Evolutionary conservation across 169 alveolate genomes (phyloP), one percentile per base, ranked within the genome.

Genomic region (Theileria equi): DNA sequence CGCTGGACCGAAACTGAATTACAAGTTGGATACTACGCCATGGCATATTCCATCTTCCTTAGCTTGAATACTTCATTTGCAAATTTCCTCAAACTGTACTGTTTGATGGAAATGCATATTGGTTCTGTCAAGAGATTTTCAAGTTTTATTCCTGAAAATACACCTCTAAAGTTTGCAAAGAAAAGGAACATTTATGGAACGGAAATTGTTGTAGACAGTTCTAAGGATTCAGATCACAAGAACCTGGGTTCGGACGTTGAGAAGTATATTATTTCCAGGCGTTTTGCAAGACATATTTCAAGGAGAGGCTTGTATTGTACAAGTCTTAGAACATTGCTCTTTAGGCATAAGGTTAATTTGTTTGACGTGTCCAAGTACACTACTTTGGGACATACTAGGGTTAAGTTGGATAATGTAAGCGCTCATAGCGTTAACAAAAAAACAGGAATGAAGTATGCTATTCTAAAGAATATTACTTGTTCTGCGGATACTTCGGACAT

Each of bases 401-500:
- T 57, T 16, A 43, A 13, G 31, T 23, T 57, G 31, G 38, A 38
- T 16, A 16, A 23, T 16, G 67, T 57, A 1, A 28, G 10, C 6
- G 53, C 44, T 3, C 29, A 60, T n/a, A 45, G 26, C 1, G 25
- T 8, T 45, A n/a, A 45, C 25, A 45, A 45, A 45, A 45, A 11
- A 16, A 26, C 28, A 21, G 25, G 61, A 49, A 73, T 7, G 28
- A 36, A 34, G 3, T 26, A 31, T 34, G 21, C 13, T 21, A 54
- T 54, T 5, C 38, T 74, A 44, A 74, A 34, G 47, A 28, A 32
- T n/a, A 34, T 76, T 4, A 76, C 26, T 13, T 61, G 57, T 5
- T 19, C 21, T 16, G 65, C 85, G 10, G 11, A 5, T 13, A 49
- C 31, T 0, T 70, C 78, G 21, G 73, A 76, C 49, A 35, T 76